These are phyloP conservation scores for Guyanaporus albipodus DNA, from an alignment of 768 basidiomycete genomes.

Conservation along the genomic window DNA sequence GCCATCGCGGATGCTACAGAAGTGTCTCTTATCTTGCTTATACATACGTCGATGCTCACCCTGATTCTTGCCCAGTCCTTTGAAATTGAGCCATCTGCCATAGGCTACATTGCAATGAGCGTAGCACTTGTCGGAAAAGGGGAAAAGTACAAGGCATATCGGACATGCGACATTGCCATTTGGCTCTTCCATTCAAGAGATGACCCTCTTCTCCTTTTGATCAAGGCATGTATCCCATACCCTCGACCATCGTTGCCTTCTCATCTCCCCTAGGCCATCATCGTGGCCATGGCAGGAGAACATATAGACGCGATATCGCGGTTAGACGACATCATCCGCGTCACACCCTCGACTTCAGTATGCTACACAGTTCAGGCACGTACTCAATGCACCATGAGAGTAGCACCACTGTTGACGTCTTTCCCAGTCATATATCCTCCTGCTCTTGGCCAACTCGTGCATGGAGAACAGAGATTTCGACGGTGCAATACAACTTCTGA, in stretches of 20 bases:
- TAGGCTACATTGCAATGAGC: background rate
- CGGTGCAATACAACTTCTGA: background rate
- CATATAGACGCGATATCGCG: slow-evolving; percentile 4
- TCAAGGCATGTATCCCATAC: background rate
- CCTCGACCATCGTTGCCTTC: background rate
- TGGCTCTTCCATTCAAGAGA: background rate
- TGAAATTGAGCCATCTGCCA: background rate
- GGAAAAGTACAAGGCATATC: background rate
- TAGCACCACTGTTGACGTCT: background rate
- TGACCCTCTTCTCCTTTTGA: background rate
- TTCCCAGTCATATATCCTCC: slow-evolving; percentile 4
- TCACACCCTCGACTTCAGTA: background rate
- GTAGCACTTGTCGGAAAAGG: background rate
- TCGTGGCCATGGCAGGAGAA: slow-evolving; percentile 6
- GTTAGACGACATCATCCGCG: background rate
- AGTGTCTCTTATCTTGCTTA: background rate
- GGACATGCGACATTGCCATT: background rate
- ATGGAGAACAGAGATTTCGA: background rate
- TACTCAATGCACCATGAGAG: background rate
- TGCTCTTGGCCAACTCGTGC: background rate
- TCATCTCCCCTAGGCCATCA: background rate
- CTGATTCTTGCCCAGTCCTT: too few species aligned
- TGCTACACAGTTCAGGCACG: background rate
- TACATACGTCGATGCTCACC: background rate
- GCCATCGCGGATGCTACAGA: background rate